Evolutionary conservation across 2,329 filamentous ascomycete species (phyloP).

Genomic region (Fusarium haematococcum): DNA sequence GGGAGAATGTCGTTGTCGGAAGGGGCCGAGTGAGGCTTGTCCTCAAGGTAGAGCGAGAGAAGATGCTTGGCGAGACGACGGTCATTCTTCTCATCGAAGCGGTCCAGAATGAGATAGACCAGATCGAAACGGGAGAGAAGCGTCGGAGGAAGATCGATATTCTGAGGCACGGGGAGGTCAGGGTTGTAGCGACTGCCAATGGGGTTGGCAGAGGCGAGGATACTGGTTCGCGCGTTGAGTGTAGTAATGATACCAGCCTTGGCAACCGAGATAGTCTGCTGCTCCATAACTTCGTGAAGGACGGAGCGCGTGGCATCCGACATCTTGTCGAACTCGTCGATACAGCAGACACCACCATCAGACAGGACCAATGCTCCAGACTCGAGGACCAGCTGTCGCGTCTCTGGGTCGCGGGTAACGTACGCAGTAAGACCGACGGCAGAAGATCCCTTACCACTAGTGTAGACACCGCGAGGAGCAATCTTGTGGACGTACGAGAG

Average conservation of each 20-base stretch:
- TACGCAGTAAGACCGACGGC: conserved; percentile 86
- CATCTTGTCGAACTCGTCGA: conserved; percentile 91
- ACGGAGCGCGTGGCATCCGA: conserved; percentile 82
- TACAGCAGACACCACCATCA: conserved; percentile 86
- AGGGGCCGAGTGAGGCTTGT: conserved; percentile 86
- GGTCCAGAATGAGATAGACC: conserved; percentile 95
- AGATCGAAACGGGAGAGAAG: conserved; percentile 96
- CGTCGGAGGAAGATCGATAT: conserved; percentile 96
- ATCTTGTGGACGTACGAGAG: conserved; percentile 97
- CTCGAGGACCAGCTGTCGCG: conserved; percentile 82
- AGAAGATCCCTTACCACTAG: conserved; percentile 83
- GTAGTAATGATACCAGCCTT: conserved; percentile 98
- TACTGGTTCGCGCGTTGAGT: conserved; percentile 93
- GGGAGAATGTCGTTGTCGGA: conserved; percentile 83
- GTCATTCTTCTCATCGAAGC: conserved; percentile 90
- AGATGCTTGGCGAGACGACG: conserved; percentile 91
- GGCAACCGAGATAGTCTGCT: conserved; percentile 86
- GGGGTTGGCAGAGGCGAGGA: conserved; percentile 96
- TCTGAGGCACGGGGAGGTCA: conserved; percentile 94
- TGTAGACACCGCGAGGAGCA: conserved; percentile 87
- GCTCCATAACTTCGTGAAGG: conserved; percentile 90
- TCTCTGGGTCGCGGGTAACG: conserved; percentile 84
- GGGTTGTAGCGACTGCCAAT: conserved; percentile 99
- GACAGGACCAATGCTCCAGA: conserved; percentile 83
- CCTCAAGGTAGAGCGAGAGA: conserved; percentile 96